These are phyloP conservation scores for Serendipita sp. DNA, from an alignment of 768 basidiomycete species.

Conservation along the genomic window DNA sequence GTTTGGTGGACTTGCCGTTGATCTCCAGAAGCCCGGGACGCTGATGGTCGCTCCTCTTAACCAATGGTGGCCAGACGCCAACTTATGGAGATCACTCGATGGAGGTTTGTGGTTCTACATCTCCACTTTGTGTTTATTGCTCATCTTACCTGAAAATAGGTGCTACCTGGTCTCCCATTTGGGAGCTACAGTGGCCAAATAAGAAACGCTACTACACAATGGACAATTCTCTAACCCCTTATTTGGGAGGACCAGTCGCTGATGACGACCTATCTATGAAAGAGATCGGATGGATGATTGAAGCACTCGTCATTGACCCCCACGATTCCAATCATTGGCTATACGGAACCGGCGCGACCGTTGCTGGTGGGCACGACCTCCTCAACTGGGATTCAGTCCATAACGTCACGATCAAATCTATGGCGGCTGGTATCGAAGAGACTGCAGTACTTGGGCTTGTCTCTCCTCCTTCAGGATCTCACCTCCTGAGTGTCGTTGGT, in stretches of 20 bases:
- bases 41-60: conserved; percentile 47
- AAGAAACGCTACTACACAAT: conserved; percentile 31
- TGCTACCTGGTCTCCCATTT: conserved; percentile 31
- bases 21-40: conserved; percentile 42
- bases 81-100: conserved; percentile 44
- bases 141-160: too few species aligned
- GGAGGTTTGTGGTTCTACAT: conserved; percentile 21
- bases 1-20: conserved; percentile 33
- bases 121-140: too few species aligned
- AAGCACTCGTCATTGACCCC: conserved; percentile 27
- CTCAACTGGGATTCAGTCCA: conserved; percentile 41
- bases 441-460: conserved; percentile 40
- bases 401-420: conserved; percentile 40
- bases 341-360: conserved; percentile 51
- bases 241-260: conserved; percentile 26
- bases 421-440: conserved; percentile 52
- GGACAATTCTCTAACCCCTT: conserved; percentile 38
- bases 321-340: conserved; percentile 55
- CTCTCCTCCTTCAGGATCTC: conserved; percentile 40
- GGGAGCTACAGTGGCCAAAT: conserved; percentile 9
- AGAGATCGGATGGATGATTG: conserved; percentile 55
- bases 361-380: conserved; percentile 43
- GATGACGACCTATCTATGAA: conserved; percentile 11
- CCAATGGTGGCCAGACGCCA: conserved; percentile 39
- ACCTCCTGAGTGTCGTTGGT: conserved; percentile 37